Evolutionary conservation across 805 yeast species (phyloP), one percentile per base, ranked within the genome.

Genomic region (Schizosaccharomyces cryophilus): DNA sequence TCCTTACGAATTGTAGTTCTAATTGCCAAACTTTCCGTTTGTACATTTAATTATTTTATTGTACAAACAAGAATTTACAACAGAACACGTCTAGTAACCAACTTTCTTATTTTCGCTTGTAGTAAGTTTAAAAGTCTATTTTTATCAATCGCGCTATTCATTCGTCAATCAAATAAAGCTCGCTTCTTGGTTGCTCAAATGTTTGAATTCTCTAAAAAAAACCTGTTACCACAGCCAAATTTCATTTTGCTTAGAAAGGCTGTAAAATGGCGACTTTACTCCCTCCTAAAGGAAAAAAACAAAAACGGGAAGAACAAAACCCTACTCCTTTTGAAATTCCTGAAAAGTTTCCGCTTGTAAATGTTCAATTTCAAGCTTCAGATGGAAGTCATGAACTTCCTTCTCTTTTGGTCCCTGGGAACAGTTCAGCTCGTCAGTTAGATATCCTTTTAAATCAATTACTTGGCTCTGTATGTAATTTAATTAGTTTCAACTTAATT

Each of bases 381-480:
- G 60, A 56, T 56, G 60, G 19, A 19, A 21, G 29, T 24, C 19
- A 56, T 35, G 26, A 24, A 21, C 11, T 56, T 13, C n/a, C 60
- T 31, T 40, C 60, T 29, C 42, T 56, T 35, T 40, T 56, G 26
- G 95, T 93, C 5, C 98, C 97, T 3, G 96, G 96, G 19, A 83
- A 80, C 30, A 82, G 87, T 62, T 79, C 84, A 2, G 95, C 86
- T 66, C 79, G 81, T 66, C 96, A 93, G 72, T 77, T 93, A 61
- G 96, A 90, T 72, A 83, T 87, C 70, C 77, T 93, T 60, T 74
- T 93, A 66, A 93, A 93, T 70, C 85, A 86, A 67, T 73, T 93
- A 59, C 79, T 82, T 58, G 84, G 82, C 2, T 63, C 62, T 19
- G 66, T 64, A 31, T n/a, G 62, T 59, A 17, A 31, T 13, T 21